phyloP scores from a whole-genome alignment of 495 filamentous ascomycete genomes.

The Lasiosphaeriaceae sp. region DNA sequence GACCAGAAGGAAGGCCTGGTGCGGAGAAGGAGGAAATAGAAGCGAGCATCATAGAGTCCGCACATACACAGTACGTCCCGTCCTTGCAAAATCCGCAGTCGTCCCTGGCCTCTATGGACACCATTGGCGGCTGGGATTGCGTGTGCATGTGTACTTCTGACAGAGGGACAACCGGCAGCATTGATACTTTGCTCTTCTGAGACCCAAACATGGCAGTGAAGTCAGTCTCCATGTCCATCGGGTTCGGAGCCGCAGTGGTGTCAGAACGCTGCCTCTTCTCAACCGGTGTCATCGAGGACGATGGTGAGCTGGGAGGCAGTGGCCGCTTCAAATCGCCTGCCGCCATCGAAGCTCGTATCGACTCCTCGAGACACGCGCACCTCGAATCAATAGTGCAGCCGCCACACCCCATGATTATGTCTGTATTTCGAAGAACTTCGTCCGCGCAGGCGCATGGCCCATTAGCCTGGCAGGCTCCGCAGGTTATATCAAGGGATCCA shows the following conservation, averaged over 20 bases:
- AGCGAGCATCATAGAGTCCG: constrained; percentile 54
- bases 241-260: constrained; percentile 8
- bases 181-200: constrained; percentile 15
- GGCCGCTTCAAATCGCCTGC: constrained; percentile 41
- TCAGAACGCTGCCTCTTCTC: constrained; percentile 49
- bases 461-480: constrained; percentile 47
- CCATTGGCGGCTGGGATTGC: constrained; percentile 24
- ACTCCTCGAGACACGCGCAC: constrained; percentile 72
- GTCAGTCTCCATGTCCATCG: constrained; percentile 58
- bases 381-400: constrained; percentile 55
- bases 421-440: constrained; percentile 37
- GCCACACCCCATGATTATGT: constrained; percentile 53
- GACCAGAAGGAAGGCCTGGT: background rate
- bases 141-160: constrained; percentile 1
- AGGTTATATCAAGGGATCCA: constrained; percentile 31
- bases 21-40: background rate
- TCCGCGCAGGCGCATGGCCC: constrained; percentile 52
- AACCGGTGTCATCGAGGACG: constrained; percentile 47
- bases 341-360: constrained; percentile 32
- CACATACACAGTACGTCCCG: constrained; percentile 80
- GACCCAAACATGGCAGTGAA: constrained; percentile 63
- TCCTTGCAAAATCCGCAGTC: constrained; percentile 87
- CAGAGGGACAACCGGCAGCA: constrained; percentile 11
- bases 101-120: constrained; percentile 43
- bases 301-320: constrained; percentile 31